A percentile compares a stretch with the other conserved stretches of the same genome.
These are phyloP conservation scores for Pittosporum tobira DNA, from an alignment of 129 eudicot species.

Conservation along the genomic window DNA sequence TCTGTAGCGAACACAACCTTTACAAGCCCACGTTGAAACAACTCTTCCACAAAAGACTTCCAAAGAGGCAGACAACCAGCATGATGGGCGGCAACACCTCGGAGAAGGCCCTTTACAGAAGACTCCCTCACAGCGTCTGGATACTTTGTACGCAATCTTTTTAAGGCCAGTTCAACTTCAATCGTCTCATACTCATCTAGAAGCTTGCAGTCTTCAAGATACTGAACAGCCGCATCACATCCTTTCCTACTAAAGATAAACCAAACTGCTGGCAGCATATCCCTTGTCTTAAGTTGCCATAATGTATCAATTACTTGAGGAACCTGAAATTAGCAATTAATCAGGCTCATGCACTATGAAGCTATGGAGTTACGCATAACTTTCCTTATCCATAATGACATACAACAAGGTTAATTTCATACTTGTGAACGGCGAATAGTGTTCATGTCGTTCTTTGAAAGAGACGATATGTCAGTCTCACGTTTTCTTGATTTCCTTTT, in stretches of 20 bases:
- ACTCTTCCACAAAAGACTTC: constrained; percentile 94
- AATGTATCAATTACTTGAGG: constrained; percentile 91
- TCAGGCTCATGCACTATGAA: constrained; percentile 2
- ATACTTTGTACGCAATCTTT: constrained; percentile 62
- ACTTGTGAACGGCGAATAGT: constrained; percentile 74
- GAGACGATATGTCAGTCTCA: constrained; percentile 41
- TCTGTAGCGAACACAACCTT: constrained; percentile 98
- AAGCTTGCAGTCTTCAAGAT: constrained; percentile 62
- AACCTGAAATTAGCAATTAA: constrained; percentile 33
- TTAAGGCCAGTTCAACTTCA: constrained; percentile 82
- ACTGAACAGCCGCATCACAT: constrained; percentile 92
- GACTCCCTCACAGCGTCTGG: constrained; percentile 94
- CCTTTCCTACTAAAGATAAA: constrained; percentile 99
- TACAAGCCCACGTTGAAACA: constrained; percentile 82
- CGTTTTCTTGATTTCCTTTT: constrained; percentile 65
- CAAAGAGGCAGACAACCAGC: constrained; percentile 97
- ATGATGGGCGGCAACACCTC: constrained; percentile 92
- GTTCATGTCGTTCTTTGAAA: constrained; percentile 63
- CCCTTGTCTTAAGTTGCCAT: constrained; percentile 64
- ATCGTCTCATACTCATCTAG: constrained; percentile 70
- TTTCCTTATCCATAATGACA: neutral
- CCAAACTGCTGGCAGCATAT: constrained; percentile 98
- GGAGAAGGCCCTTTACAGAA: constrained; percentile 79
- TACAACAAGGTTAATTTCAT: constrained; percentile 13
- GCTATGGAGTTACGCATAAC: neutral